Evolutionary conservation across 2,329 filamentous ascomycete species (phyloP), one percentile per base, ranked within the genome.

Genomic region (Clonostachys sp.): DNA sequence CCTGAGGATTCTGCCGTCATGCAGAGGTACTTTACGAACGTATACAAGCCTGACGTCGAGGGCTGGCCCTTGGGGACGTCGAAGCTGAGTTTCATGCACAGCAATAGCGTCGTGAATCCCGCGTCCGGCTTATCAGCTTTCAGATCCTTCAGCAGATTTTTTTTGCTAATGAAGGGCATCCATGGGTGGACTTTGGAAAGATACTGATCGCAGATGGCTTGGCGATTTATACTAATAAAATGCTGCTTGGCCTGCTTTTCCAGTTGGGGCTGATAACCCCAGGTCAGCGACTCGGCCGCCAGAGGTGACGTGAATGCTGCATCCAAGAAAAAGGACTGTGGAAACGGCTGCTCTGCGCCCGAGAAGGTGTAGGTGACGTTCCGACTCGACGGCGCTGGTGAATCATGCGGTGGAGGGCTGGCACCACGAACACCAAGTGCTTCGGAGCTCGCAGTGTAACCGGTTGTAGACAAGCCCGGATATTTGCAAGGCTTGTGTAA

Each of bases 101-200:
- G 44, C 10, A 54, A 17, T 9, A 57, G 48, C 5, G 56, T 47
- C n/a, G 41, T 44, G 12, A 45, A 36, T 9, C 47, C 46, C 34
- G 16, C 46, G 9, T 34, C 10, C 36, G 42, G 20, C 5, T 34
- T n/a, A 2, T 33, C 17, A 5, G 33, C 34, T 14, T 51, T 16
- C 5, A 49, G 40, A 33, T 45, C 17, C 17, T 50, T 24, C 9
- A 9, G 8, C 3, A 55, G 36, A 4, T 51, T 47, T 34, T 57
- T 55, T 20, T 48, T 54, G 47, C 51, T 54, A 12, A 55, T 51
- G 12, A 53, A 45, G 8, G 53, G 51, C 12, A 57, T 43, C 50
- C 51, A 56, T 5, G 6, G 46, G 12, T 57, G 50, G 14, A 39
- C 36, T n/a, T n/a, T n/a, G 14, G 17, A 39, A 18, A 39, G 17